Evolutionary conservation across 2,329 filamentous ascomycete genomes (phyloP).

Genomic region (Emergomyces africanus): DNA sequence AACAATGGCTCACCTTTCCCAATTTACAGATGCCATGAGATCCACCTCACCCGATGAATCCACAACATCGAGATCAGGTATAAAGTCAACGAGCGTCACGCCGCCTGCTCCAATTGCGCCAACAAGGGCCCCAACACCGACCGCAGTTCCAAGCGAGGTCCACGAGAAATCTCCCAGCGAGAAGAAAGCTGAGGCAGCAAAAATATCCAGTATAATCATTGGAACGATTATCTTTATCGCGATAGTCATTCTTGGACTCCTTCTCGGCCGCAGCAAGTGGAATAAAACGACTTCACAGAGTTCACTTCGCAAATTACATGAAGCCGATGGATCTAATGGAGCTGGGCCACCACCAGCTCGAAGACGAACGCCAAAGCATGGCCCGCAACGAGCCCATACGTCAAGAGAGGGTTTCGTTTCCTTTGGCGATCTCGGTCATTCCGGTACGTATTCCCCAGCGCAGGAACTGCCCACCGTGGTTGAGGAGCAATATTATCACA

Average conservation of each 20-base stretch:
- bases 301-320: background rate
- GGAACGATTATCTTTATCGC: background rate
- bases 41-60: background rate
- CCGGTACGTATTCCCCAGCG: background rate
- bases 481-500: background rate
- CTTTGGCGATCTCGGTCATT: background rate
- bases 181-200: background rate
- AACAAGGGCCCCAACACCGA: background rate
- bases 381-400: background rate
- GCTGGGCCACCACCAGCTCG: background rate
- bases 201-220: background rate
- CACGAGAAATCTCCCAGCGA: background rate
- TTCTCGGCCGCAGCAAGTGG: slow-evolving; percentile 1
- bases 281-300: background rate
- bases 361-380: background rate
- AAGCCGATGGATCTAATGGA: background rate
- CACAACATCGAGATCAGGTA: background rate
- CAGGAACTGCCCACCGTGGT: background rate
- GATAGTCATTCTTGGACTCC: background rate
- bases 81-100: background rate
- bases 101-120: background rate
- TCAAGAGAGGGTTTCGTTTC: background rate
- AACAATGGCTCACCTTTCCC: background rate
- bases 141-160: background rate
- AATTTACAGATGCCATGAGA: background rate